Percentiles rank a stretch among this genome's conserved stretches.
phyloP scores from a whole-genome alignment of 768 basidiomycete genomes.

The Lentinula boryana region DNA sequence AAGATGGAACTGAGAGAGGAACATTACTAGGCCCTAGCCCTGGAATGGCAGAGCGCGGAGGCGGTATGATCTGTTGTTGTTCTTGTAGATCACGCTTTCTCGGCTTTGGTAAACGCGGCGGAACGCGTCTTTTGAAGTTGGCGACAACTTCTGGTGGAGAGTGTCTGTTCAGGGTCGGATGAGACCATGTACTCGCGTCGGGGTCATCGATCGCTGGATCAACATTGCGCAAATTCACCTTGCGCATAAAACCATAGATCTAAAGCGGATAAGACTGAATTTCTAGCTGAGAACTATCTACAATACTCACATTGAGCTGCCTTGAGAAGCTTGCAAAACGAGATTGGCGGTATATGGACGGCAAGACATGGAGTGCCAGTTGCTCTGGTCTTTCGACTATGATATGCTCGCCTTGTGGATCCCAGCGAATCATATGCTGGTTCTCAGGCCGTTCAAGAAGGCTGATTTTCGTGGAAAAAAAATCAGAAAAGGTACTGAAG shows the following conservation, averaged over 20 bases:
- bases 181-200: conserved; percentile 95
- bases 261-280: conserved; percentile 28
- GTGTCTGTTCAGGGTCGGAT: conserved; percentile 86
- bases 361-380: conserved; percentile 89
- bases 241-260: conserved; percentile 99
- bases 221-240: conserved; percentile 92
- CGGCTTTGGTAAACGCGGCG: conserved; percentile 85
- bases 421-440: conserved; percentile 97
- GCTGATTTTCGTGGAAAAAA: conserved; percentile 31
- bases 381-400: conserved; percentile 93
- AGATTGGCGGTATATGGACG: conserved; percentile 92
- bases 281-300: conserved; percentile 19
- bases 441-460: conserved; percentile 89
- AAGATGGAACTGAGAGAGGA: conserved; percentile 59
- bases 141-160: conserved; percentile 88
- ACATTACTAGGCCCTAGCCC: conserved; percentile 47
- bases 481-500: conserved; percentile 8
- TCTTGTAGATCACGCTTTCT: conserved; percentile 75
- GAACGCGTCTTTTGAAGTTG: conserved; percentile 93
- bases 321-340: conserved; percentile 96
- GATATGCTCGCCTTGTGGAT: conserved; percentile 88
- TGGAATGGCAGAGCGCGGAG: conserved; percentile 60
- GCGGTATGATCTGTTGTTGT: conserved; percentile 58
- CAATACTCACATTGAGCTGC: conserved; percentile 82
- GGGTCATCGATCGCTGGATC: conserved; percentile 94